Conservation (phyloP, 2,329 filamentous ascomycete species). For the Penicillium fuscoglaucum region DNA sequence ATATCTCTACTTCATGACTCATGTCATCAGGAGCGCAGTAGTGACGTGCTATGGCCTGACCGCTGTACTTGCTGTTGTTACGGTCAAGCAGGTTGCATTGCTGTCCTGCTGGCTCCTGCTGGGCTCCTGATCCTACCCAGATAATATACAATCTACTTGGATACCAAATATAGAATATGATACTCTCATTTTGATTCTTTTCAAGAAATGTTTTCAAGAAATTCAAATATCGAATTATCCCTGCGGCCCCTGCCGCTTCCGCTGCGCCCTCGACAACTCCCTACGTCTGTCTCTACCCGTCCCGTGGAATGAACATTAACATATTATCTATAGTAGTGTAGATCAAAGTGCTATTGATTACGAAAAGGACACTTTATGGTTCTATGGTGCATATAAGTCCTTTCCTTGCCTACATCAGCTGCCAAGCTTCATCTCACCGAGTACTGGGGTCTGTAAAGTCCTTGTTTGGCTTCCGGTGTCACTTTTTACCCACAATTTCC, state of each 20-base stretch:
- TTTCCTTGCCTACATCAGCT: not conserved
- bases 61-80: not conserved
- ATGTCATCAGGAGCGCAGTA: not conserved
- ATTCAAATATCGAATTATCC: not conserved
- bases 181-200: not conserved
- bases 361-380: not conserved
- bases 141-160: not conserved
- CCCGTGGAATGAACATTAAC: not conserved
- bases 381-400: not conserved
- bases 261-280: not conserved
- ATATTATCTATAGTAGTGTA: not conserved
- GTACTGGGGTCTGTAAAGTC: too few relatives aligned
- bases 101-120: not conserved
- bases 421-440: not conserved
- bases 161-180: too few relatives aligned
- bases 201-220: not conserved
- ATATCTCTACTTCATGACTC: not conserved
- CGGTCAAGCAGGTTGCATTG: not conserved
- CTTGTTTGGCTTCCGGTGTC: too few relatives aligned
- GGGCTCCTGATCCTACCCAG: not conserved
- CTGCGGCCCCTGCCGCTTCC: not conserved
- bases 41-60: not conserved
- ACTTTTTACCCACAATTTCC: not conserved
- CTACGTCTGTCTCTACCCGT: not conserved
- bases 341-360: not conserved